phyloP scores from a whole-genome alignment of 495 filamentous ascomycete genomes.

The Paragyromitra xinjiangensis region DNA sequence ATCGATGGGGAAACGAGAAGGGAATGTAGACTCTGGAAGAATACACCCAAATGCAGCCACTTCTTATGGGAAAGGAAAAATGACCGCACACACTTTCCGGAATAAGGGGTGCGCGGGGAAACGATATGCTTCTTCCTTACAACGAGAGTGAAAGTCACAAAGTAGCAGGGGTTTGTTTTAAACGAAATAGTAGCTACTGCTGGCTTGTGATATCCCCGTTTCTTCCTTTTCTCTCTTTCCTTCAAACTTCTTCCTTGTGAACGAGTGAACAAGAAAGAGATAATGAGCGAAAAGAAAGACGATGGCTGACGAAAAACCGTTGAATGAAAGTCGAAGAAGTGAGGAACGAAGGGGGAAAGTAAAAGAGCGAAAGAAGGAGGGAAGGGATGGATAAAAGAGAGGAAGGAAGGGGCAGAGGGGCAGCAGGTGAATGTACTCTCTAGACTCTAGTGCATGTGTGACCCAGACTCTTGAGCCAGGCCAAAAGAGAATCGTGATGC shows the following conservation, averaged over 20 bases:
- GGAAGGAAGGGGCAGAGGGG: conserved; percentile 18
- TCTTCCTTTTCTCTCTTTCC: conserved; percentile 4
- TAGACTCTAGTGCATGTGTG: conserved; percentile 19
- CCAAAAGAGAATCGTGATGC: conserved; percentile 37
- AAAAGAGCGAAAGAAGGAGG: conserved; percentile 22
- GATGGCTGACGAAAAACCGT: conserved; percentile 42
- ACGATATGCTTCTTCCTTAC: conserved; percentile 24
- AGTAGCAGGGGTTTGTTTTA: conserved; percentile 42
- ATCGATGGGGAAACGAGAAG: conserved; percentile 18
- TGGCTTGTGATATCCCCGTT: conserved; percentile 26
- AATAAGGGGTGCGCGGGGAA: conserved; percentile 40
- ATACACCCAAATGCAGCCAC: conserved; percentile 45
- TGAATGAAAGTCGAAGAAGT: conserved; percentile 50
- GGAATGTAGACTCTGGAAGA: conserved; percentile 44
- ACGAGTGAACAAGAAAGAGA: conserved; percentile 54
- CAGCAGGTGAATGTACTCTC: not conserved
- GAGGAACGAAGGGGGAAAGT: conserved; percentile 29
- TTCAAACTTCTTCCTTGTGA: conserved; percentile 46
- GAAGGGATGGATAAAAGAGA: conserved; percentile 24
- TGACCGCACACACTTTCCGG: conserved; percentile 33
- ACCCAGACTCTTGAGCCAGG: conserved; percentile 14
- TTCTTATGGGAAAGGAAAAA: conserved; percentile 29
- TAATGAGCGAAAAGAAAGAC: conserved; percentile 35
- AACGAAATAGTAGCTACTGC: conserved; percentile 27
- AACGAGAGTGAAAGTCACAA: conserved; percentile 34